phyloP scores from a whole-genome alignment of 2,329 filamentous ascomycete genomes.

The Davidsoniella australis region DNA sequence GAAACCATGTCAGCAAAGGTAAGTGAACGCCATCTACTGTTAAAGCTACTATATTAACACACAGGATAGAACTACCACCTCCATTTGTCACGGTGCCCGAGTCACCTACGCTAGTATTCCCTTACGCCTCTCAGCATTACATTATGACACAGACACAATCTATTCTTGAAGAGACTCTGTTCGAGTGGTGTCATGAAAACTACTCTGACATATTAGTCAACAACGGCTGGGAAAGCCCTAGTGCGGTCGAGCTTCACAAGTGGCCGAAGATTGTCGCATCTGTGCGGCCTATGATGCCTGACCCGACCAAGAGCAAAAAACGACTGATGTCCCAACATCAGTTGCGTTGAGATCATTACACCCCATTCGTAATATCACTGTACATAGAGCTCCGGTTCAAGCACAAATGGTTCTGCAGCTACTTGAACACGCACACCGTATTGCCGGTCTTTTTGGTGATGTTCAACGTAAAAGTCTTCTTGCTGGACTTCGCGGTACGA shows the following conservation, averaged over 20 bases:
- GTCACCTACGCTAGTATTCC: not conserved
- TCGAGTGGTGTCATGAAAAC: constrained; percentile 3
- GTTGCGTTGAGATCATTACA: constrained; percentile 1
- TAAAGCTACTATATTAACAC: too few species aligned
- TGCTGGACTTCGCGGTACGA: not conserved
- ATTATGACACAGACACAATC: constrained; percentile 4
- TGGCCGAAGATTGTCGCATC: constrained; percentile 5
- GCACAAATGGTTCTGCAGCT: constrained; percentile 1
- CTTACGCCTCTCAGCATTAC: constrained; percentile 7
- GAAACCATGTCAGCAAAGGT: too few species aligned
- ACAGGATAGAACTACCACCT: not conserved
- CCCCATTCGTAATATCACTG: constrained; percentile 10
- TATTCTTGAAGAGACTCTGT: constrained; percentile 6
- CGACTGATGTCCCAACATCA: not conserved
- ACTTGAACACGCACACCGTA: constrained; percentile 2
- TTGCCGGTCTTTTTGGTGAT: constrained; percentile 6
- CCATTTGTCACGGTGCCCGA: constrained; percentile 5
- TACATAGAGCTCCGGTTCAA: constrained; percentile 6
- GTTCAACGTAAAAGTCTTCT: not conserved
- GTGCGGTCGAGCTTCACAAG: constrained; percentile 6
- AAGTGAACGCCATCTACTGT: too few species aligned
- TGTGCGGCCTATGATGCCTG: not conserved
- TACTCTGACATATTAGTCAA: not conserved
- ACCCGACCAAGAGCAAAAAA: not conserved
- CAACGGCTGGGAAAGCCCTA: constrained; percentile 5